These are phyloP conservation scores for Haberlea rhodopensis DNA, from an alignment of 257 asterid species.

Conservation along the genomic window DNA sequence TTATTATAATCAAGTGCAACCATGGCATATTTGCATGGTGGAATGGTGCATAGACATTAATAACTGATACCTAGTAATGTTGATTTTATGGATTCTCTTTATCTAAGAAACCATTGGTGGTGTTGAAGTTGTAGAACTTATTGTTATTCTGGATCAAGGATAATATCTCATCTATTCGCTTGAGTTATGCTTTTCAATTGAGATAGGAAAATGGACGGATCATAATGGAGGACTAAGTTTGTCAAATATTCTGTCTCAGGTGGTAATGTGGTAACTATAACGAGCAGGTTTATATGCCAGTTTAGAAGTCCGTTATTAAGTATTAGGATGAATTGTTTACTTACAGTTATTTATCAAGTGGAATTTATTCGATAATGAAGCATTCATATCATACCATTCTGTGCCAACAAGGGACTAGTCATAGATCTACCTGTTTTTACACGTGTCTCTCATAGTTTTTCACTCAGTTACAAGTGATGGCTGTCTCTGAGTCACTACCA, in stretches of 20 bases:
- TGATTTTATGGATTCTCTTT: not conserved
- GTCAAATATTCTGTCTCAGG: not conserved
- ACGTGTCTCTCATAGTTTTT: not conserved
- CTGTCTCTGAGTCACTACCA: not conserved
- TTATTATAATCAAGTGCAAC: not conserved
- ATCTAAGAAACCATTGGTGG: too few species aligned
- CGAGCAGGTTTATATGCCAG: not conserved
- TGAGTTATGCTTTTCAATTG: not conserved
- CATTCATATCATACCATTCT: not conserved
- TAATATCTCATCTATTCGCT: not conserved
- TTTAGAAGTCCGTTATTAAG: not conserved
- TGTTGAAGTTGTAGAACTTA: not conserved
- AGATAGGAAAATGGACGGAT: not conserved
- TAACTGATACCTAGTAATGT: not conserved
- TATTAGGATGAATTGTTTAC: not conserved
- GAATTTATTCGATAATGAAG: not conserved
- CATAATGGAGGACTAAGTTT: not conserved
- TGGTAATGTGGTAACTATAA: not conserved
- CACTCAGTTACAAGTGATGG: not conserved
- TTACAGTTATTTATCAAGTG: not conserved
- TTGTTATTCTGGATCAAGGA: not conserved
- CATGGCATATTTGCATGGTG: not conserved
- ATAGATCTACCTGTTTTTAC: not conserved
- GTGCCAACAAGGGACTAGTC: not conserved
- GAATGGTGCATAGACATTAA: not conserved